Conservation (phyloP, 2,329 filamentous ascomycete genomes). For the Colletotrichum cereale region DNA sequence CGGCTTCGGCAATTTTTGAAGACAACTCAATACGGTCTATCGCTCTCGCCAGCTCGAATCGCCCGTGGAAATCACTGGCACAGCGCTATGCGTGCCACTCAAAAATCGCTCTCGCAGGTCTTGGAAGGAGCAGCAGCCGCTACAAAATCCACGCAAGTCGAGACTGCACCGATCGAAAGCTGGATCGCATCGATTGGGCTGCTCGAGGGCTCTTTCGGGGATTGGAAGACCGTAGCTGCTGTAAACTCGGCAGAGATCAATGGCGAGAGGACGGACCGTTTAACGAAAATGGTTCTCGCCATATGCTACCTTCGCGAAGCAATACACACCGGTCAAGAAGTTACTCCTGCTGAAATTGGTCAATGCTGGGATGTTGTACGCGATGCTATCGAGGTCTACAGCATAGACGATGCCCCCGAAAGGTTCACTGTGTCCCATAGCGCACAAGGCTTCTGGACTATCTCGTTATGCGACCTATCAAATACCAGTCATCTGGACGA, state of each 20-base stretch:
- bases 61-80: neutral
- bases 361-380: neutral
- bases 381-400: neutral
- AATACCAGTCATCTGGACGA: constrained; percentile 48
- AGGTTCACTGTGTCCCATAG: constrained; percentile 41
- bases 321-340: neutral
- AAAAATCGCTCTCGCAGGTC: neutral
- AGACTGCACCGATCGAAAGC: neutral
- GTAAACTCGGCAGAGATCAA: neutral
- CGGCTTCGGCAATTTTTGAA: too few relatives aligned
- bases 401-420: neutral
- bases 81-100: neutral
- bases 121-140: neutral
- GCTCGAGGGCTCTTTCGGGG: neutral
- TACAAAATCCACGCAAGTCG: neutral
- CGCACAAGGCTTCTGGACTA: constrained; percentile 50
- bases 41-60: neutral
- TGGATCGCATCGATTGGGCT: neutral
- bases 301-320: neutral
- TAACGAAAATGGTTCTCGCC: neutral
- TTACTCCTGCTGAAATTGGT: neutral
- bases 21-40: too few relatives aligned
- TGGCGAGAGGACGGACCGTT: neutral
- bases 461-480: constrained; percentile 50
- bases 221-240: neutral